Conservation (phyloP, 371 early-diverging fungal genomes). For the Capniomyces stellatus region DNA sequence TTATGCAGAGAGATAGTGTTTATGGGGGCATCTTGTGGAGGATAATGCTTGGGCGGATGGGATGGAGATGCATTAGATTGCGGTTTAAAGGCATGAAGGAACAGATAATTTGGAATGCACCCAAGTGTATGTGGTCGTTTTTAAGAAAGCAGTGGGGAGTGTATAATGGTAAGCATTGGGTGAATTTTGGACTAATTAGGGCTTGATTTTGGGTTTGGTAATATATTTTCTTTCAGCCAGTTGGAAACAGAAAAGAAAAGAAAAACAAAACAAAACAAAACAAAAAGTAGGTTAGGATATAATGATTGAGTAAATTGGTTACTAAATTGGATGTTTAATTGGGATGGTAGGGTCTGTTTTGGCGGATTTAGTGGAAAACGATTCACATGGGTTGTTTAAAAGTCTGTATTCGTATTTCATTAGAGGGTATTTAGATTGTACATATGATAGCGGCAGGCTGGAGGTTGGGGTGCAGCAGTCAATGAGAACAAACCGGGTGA, state of each 20-base stretch:
- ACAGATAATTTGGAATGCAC: not conserved
- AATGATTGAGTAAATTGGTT: no score
- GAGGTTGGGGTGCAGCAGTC: no score
- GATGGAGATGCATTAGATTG: not conserved
- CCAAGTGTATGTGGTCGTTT: not conserved
- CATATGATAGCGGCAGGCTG: no score
- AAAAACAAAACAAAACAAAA: no score
- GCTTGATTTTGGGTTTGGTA: no score
- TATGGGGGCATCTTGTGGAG: not conserved
- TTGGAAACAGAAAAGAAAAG: no score
- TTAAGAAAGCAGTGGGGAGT: not conserved
- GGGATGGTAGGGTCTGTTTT: no score
- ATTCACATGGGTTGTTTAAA: not conserved
- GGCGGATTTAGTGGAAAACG: not conserved
- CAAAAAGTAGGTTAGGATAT: no score
- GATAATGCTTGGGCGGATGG: not conserved
- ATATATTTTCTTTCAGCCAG: no score
- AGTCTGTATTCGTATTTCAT: not conserved
- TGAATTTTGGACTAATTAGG: no score
- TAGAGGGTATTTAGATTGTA: constrained; percentile 8
- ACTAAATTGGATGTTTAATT: no score
- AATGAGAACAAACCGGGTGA: no score
- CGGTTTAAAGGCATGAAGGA: not conserved
- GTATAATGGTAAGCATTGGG: not conserved
- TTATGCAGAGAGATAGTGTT: not conserved